phyloP scores from a whole-genome alignment of 495 filamentous ascomycete species.

The Talaromyces nanjingensis region DNA sequence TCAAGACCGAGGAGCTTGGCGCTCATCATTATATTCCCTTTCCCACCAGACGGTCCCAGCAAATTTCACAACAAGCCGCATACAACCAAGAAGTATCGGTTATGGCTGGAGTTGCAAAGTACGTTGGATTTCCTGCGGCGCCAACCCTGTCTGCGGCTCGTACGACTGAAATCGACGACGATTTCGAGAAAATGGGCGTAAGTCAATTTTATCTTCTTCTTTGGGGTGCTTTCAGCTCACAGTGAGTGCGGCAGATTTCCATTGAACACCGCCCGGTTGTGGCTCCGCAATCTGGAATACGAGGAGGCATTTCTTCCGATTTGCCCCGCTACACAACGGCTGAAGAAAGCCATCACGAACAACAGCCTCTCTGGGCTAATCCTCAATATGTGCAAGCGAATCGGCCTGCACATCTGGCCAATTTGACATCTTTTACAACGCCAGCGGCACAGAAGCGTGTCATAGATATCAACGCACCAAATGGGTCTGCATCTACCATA shows the following conservation, averaged over 20 bases:
- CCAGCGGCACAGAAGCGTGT: constrained; percentile 47
- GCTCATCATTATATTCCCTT: constrained; percentile 73
- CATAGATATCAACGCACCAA: constrained; percentile 44
- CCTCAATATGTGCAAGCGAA: constrained; percentile 43
- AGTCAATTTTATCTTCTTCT: constrained; percentile 31
- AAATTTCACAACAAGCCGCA: constrained; percentile 69
- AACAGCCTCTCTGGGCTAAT: constrained; percentile 72
- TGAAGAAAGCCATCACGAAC: constrained; percentile 75
- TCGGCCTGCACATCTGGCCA: background rate
- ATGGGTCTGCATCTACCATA: constrained; percentile 51
- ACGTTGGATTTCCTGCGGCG: constrained; percentile 93
- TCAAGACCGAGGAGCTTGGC: constrained; percentile 73
- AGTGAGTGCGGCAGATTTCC: constrained; percentile 25
- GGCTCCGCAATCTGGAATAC: constrained; percentile 25
- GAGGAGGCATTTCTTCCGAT: constrained; percentile 33
- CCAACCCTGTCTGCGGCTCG: constrained; percentile 68
- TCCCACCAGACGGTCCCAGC: constrained; percentile 61
- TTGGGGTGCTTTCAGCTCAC: constrained; percentile 7
- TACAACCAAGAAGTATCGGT: constrained; percentile 93
- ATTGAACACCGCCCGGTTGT: constrained; percentile 25
- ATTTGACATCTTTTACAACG: constrained; percentile 34
- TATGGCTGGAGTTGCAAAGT: constrained; percentile 83
- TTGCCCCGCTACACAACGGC: constrained; percentile 46
- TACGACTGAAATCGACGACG: constrained; percentile 69
- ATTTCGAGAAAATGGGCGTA: constrained; percentile 85